These are phyloP conservation scores for Camellia oleifera DNA, from an alignment of 179 eudicot species.

Conservation along the genomic window DNA sequence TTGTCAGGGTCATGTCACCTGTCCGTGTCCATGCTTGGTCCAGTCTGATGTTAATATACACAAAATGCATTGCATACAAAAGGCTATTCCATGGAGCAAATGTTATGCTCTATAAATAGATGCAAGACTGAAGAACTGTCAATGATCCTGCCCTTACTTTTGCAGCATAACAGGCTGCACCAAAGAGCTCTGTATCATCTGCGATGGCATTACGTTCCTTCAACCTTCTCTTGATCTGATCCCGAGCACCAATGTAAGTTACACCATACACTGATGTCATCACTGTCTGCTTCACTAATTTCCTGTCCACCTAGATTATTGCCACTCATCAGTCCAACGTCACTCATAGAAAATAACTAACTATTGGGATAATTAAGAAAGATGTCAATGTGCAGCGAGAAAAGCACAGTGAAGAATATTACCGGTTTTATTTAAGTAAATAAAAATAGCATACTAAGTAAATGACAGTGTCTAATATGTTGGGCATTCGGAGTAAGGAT, in stretches of 20 bases:
- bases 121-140: not conserved
- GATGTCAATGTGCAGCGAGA: not conserved
- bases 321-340: slow-evolving; percentile 11
- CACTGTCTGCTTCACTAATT: slow-evolving; percentile 97
- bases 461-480: not conserved
- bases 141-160: slow-evolving; percentile 45
- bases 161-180: slow-evolving; percentile 93
- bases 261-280: slow-evolving; percentile 99
- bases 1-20: too few species aligned
- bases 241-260: slow-evolving; percentile 93
- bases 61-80: not conserved
- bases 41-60: not conserved
- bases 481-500: not conserved
- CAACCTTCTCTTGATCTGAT: slow-evolving; percentile 88
- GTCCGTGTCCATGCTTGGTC: too few species aligned
- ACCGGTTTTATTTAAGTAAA: not conserved
- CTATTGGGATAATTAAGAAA: not conserved
- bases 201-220: slow-evolving; percentile 70
- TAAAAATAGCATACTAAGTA: not conserved
- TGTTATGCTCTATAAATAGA: not conserved
- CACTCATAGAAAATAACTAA: not conserved
- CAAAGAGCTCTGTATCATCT: slow-evolving; percentile 63
- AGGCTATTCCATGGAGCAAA: not conserved
- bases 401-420: not conserved
- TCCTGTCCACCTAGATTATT: slow-evolving; percentile 79